Evolutionary conservation across 2,329 filamentous ascomycete species (phyloP), one percentile per base, ranked within the genome.

Genomic region (Claviceps quebecensis): DNA sequence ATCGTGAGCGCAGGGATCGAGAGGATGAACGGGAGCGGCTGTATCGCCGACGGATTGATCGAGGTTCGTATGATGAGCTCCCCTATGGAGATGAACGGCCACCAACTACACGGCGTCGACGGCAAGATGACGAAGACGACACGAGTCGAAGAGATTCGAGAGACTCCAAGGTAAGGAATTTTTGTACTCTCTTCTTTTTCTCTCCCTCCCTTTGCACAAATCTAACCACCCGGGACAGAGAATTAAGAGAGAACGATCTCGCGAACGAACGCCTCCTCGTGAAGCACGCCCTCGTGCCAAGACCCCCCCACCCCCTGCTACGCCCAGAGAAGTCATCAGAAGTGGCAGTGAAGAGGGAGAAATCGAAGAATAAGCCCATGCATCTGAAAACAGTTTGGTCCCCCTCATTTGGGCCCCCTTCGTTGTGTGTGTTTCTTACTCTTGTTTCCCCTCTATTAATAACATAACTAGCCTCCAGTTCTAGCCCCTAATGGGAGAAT

Each of bases 341-440:
- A 78, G 75, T 53, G 93, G 93, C 50, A 96, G 90, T 63, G 93
- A 98, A 70, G 93, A 98, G 69, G 93, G 93, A 49, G 93, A 98
- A 72, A 97, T 98, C 60, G 93, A 97, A 73, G 78, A 81, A 59
- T 80, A 71, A 63, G 50, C 53, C 37, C 37, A 17, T 14, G 14
- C 16, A 29, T 49, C 45, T 50, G 37, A 44, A 47, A 7, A 36
- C 22, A 44, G 14, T 7, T 14, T 26, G 5, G 19, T 26, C 14
- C 22, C 19, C 11, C 16, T 17, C 38, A 17, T 39, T 39, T 17
- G 38, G 38, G 38, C n/a, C 38, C n/a, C 41, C 22, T 22, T 44
- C 14, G 22, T 19, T 22, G 39, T 17, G 17, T 41, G 8, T 14
- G 3, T 44, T 23, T 13, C 11, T 44, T 44, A 7, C 19, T 16